Percentiles rank a stretch among this genome's conserved stretches.
Evolutionary conservation across 345 rosid species (phyloP).

Genomic region (Arabis alpina): DNA sequence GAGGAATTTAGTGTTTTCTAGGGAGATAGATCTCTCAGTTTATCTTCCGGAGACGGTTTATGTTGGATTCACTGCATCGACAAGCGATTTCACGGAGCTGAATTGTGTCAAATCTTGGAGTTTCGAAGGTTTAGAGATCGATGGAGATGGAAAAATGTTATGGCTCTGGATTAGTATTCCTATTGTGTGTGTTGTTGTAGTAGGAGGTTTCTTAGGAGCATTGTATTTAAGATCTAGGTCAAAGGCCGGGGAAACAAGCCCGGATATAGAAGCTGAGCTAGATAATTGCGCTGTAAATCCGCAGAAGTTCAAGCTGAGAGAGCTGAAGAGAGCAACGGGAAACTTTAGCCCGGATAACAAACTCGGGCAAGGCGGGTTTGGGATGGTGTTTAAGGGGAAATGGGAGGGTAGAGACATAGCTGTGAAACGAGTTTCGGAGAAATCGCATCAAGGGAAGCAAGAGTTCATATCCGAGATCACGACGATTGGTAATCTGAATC

Average conservation of each 20-base stretch:
- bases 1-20: constrained; percentile 45
- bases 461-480: constrained; percentile 81
- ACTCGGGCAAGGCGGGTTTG: constrained; percentile 82
- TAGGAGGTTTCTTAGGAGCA: constrained; percentile 15
- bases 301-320: constrained; percentile 53
- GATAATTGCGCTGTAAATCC: constrained; percentile 54
- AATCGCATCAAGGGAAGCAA: constrained; percentile 73
- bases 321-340: constrained; percentile 61
- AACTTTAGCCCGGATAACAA: constrained; percentile 55
- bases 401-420: constrained; percentile 62
- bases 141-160: constrained; percentile 4
- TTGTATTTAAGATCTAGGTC: constrained; percentile 43
- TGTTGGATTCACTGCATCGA: constrained; percentile 74
- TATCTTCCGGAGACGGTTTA: constrained; percentile 57
- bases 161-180: constrained; percentile 48
- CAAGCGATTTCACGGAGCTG: constrained; percentile 45
- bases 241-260: constrained; percentile 25
- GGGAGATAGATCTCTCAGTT: constrained; percentile 51
- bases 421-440: constrained; percentile 67
- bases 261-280: constrained; percentile 62
- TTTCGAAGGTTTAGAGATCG: constrained; percentile 47
- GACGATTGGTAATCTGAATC: constrained; percentile 72
- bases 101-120: constrained; percentile 72
- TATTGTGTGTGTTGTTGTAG: constrained; percentile 12
- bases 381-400: constrained; percentile 70